Percentiles rank a stretch among this genome's conserved stretches.
These are phyloP conservation scores for Arctostaphylos glauca DNA, from an alignment of 148 eudicot genomes.

Conservation along the genomic window DNA sequence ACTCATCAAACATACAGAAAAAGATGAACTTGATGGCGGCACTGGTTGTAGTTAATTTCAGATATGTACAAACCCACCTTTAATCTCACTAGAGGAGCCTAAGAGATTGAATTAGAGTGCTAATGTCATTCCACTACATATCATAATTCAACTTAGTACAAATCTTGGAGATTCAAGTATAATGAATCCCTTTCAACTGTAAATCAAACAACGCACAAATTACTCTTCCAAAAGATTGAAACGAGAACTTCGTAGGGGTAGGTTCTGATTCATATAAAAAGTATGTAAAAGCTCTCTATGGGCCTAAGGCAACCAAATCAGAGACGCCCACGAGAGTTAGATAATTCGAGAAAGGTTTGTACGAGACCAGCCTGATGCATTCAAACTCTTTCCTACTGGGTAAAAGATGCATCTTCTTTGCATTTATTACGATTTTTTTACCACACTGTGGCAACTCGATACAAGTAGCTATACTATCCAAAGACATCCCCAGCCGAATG, in stretches of 20 bases:
- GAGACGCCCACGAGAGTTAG: background rate
- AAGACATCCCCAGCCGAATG: background rate
- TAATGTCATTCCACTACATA: background rate
- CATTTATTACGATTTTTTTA: too few relatives aligned
- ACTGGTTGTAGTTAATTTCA: background rate
- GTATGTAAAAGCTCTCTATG: too few relatives aligned
- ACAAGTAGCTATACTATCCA: background rate
- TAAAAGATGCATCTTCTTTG: too few relatives aligned
- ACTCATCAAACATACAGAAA: background rate
- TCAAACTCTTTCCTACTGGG: too few relatives aligned
- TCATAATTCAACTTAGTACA: background rate
- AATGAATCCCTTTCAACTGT: background rate
- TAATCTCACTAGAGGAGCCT: too few relatives aligned
- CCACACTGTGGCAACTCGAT: background rate
- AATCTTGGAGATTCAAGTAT: background rate
- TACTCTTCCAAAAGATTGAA: background rate
- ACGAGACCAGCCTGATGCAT: too few relatives aligned
- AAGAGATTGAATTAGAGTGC: background rate
- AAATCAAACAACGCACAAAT: background rate
- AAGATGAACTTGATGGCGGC: background rate
- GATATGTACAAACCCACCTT: background rate
- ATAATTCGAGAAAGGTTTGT: background rate
- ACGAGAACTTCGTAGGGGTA: background rate
- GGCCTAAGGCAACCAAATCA: background rate
- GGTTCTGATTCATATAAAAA: background rate